These are phyloP conservation scores for Talaromyces islandicus DNA, from an alignment of 2,329 filamentous ascomycete species.

Conservation along the genomic window DNA sequence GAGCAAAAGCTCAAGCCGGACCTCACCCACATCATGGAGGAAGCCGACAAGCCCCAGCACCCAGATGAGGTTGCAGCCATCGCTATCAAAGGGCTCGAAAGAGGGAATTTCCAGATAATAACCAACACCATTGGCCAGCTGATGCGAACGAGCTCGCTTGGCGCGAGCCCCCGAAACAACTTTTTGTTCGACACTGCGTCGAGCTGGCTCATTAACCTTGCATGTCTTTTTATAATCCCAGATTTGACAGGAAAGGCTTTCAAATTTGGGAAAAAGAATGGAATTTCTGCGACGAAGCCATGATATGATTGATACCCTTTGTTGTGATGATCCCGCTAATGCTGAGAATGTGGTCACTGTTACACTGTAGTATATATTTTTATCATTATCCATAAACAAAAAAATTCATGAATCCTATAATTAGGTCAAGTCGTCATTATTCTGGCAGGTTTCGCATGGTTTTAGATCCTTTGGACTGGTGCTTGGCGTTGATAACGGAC, in stretches of 20 bases:
- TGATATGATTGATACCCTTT: neutral
- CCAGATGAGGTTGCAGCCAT: constrained; percentile 69
- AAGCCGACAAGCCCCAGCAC: constrained; percentile 71
- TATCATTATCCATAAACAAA: neutral
- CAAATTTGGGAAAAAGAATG: constrained; percentile 53
- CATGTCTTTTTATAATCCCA: constrained; percentile 52
- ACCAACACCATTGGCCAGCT: constrained; percentile 66
- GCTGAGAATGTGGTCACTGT: neutral
- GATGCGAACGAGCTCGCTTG: constrained; percentile 58
- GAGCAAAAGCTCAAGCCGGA: constrained; percentile 77
- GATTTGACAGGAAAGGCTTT: constrained; percentile 54
- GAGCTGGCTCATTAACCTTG: constrained; percentile 48
- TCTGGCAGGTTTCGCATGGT: neutral
- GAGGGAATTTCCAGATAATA: constrained; percentile 71
- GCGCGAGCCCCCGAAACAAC: constrained; percentile 49
- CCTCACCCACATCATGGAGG: constrained; percentile 73
- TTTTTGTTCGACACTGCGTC: constrained; percentile 50
- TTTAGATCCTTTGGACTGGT: neutral
- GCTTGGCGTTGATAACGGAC: neutral
- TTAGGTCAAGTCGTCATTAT: neutral
- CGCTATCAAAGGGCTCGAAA: constrained; percentile 69
- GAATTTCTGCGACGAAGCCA: constrained; percentile 18
- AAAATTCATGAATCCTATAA: neutral
- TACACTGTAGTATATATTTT: neutral
- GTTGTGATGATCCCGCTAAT: neutral